Evolutionary conservation across 257 asterid genomes (phyloP), one percentile per base, ranked within the genome.

Genomic region (Capsicum pubescens): DNA sequence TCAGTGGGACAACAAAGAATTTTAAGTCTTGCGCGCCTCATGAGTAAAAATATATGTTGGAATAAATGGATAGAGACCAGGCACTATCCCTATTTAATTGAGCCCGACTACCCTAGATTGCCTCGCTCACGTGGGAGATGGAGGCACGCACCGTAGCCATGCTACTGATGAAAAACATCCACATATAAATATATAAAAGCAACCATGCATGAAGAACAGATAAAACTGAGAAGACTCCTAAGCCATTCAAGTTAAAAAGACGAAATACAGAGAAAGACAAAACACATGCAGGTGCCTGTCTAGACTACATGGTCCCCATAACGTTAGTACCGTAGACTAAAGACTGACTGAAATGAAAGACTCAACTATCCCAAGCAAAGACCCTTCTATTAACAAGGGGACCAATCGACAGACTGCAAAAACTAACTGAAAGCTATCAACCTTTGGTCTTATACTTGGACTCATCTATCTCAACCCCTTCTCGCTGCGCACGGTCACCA

Each of bases 381-480:
- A 42, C 59, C 59, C 59, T 48, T 48, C 10, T 7, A 68, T 19
- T 19, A 50, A 17, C 7, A 21, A 72, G 39, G 19, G n/a, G 6
- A 44, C 39, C 10, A 0, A 11, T 10, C 3, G 8, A 4, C 9
- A 3, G 26, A 46, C 6, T 5, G 1, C 3, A 11, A 4, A 44
- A 7, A 26, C 32, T 26, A 26, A 26, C 32, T 26, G 32, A 26
- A 26, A 26, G 32, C 32, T 4, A 44, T 44, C 3, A 74, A 21
- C 81, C 57, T 46, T 74, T 74, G 2, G 81, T 74, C 44, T 50
- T 74, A 3, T 74, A 91, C 90, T 92, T 87, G 35, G 94, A 91
- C 87, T 92, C 91, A 17, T 91, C 95, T 21, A 91, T 88, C 84
- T 86, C 90, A 0, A 89, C 9, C 0, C 91, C 93, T 83, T 90